Evolutionary conservation across 495 filamentous ascomycete species (phyloP), one percentile per base, ranked within the genome.

Genomic region (Penicillium bialowiezense): DNA sequence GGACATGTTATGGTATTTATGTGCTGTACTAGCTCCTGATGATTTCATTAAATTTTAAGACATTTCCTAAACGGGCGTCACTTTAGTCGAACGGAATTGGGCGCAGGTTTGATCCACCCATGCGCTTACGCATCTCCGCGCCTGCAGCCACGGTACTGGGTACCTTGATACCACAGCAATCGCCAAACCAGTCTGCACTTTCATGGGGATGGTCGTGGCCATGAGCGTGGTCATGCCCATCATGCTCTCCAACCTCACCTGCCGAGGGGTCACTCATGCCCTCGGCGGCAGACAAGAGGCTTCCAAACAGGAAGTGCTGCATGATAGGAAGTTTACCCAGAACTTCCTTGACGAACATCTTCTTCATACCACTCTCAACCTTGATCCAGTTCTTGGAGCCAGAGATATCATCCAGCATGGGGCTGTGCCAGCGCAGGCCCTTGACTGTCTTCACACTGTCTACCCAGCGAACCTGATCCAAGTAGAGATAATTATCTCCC

Each of bases 141-240:
- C 85, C 85, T 12, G 93, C 95, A 21, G 89, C 93, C 54, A 97
- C 78, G 36, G 87, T 90, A 61, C 91, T 95, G 10, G 95, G 93
- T 13, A 99, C 91, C 70, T 96, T 95, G 70, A 99, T 99, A 29
- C 93, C 95, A 59, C 93, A 99, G 68, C 95, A 99, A 62, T 99
- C 95, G 1, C 95, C 95, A 84, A 93, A 99, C 23, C 76, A 80
- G 49, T 83, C 85, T 0, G 62, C 56, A 44, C 69, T 62, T 7
- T 55, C 51, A 9, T 69, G 63, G 12, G 44, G 58, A 44, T 68
- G 67, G 48, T 86, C 81, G 67, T 92, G 85, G 70, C 80, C 63
- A 82, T 70, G 20, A 68, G 82, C n/a, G 51, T 68, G 55, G 42
- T 85, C 82, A 70, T 91, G 83, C 68, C 80, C 57, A 81, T 70